Conservation (phyloP, 805 yeast species). For the Ogataea siamensis region DNA sequence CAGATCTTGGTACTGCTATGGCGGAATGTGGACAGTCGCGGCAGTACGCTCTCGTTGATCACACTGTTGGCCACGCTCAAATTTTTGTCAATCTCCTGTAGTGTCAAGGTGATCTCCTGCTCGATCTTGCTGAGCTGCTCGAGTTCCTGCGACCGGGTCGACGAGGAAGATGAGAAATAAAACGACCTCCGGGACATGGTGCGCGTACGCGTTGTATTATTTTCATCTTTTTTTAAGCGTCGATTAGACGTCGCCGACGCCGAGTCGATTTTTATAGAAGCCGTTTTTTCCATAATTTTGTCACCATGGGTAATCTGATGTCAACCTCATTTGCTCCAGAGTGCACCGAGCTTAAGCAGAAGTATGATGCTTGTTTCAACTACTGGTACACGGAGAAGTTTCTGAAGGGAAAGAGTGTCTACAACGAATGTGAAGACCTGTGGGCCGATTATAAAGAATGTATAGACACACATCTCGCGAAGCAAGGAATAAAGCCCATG, state of each 20-base stretch:
- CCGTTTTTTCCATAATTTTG: constrained; percentile 1
- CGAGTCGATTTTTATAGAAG: constrained; percentile 4
- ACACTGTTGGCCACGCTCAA: constrained; percentile 65
- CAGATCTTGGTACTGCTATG: constrained; percentile 57
- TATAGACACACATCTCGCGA: constrained; percentile 65
- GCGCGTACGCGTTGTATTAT: constrained; percentile 9
- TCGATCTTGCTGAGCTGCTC: constrained; percentile 64
- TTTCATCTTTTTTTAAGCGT: constrained; percentile 2
- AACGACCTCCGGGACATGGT: constrained; percentile 30
- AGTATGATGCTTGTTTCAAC: constrained; percentile 91
- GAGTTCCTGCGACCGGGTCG: constrained; percentile 21
- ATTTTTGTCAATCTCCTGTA: constrained; percentile 79
- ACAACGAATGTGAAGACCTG: constrained; percentile 86
- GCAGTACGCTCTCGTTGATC: constrained; percentile 65
- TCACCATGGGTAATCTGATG: constrained; percentile 65
- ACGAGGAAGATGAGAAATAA: constrained; percentile 29
- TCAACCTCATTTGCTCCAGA: constrained; percentile 95
- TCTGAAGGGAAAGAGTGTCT: constrained; percentile 54
- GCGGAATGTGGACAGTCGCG: constrained; percentile 62
- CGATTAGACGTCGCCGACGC: constrained; percentile 3
- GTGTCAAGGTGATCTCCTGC: constrained; percentile 70
- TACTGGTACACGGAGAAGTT: constrained; percentile 92
- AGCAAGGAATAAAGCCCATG: constrained; percentile 77
- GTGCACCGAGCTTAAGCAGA: constrained; percentile 81
- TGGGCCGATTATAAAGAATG: constrained; percentile 92